Evolutionary conservation across 1,284 basidiomycete species (phyloP).

Genomic region (Anthracocystis walkeri): DNA sequence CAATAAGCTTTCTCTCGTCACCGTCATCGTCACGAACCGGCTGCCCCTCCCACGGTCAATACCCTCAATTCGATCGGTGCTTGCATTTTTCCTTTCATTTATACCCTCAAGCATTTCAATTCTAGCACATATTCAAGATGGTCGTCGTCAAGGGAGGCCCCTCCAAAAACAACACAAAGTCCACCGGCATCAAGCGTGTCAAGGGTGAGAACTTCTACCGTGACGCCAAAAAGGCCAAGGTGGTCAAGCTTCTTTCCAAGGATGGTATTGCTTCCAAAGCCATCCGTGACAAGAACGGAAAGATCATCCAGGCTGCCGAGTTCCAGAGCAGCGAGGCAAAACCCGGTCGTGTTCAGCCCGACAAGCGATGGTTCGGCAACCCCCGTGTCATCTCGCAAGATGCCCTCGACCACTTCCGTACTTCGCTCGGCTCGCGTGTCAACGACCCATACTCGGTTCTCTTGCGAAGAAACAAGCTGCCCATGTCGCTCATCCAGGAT

Average conservation of each 20-base stretch:
- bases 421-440: constrained; percentile 62
- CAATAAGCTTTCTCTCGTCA: background rate
- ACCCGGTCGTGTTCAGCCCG: constrained; percentile 68
- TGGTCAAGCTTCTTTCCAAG: constrained; percentile 67
- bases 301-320: constrained; percentile 64
- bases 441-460: constrained; percentile 68
- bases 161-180: constrained; percentile 54
- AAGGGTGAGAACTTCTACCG: constrained; percentile 69
- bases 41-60: background rate
- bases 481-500: constrained; percentile 68
- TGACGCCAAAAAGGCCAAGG: constrained; percentile 68
- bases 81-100: constrained; percentile 4
- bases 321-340: constrained; percentile 68
- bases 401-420: constrained; percentile 73
- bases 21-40: background rate
- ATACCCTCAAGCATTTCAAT: constrained; percentile 28
- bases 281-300: constrained; percentile 66
- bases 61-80: constrained; percentile 6
- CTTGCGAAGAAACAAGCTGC: constrained; percentile 67
- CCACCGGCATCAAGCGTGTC: constrained; percentile 55
- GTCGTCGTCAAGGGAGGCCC: constrained; percentile 56
- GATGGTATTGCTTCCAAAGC: constrained; percentile 65
- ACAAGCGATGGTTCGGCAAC: constrained; percentile 75
- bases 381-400: constrained; percentile 84
- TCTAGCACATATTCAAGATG: constrained; percentile 35